These are phyloP conservation scores for Pulveroboletus sp. DNA, from an alignment of 768 basidiomycete species.

Conservation along the genomic window DNA sequence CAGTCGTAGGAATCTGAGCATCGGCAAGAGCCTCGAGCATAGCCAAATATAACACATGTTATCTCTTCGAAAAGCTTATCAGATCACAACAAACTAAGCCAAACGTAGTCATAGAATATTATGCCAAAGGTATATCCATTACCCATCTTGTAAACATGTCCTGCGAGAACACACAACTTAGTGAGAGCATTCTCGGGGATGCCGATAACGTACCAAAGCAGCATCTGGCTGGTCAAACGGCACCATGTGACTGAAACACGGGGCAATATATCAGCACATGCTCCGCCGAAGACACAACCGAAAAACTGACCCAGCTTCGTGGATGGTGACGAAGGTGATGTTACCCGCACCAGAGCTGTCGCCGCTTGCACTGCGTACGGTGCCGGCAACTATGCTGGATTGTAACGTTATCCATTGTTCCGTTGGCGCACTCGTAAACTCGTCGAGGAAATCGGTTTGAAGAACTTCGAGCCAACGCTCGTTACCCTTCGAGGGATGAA, in stretches of 20 bases:
- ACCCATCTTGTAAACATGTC: constrained; percentile 62
- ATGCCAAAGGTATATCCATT: constrained; percentile 43
- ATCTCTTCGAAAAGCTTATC: background rate
- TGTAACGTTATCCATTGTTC: constrained; percentile 53
- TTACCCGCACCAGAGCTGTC: constrained; percentile 69
- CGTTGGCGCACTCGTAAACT: constrained; percentile 48
- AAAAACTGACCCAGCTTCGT: constrained; percentile 69
- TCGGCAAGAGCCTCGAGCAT: background rate
- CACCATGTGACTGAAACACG: constrained; percentile 69
- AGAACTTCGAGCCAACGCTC: constrained; percentile 69
- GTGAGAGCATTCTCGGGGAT: background rate
- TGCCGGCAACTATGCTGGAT: constrained; percentile 56
- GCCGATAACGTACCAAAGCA: constrained; percentile 51
- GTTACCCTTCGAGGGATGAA: constrained; percentile 50
- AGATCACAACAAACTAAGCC: background rate
- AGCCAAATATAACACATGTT: background rate
- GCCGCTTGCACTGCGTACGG: constrained; percentile 66
- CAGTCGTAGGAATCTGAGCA: background rate
- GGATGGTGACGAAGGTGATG: constrained; percentile 72
- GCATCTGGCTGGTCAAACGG: constrained; percentile 88
- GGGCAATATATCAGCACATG: constrained; percentile 3
- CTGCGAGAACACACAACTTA: constrained; percentile 27
- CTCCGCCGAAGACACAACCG: background rate
- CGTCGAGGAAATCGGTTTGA: constrained; percentile 54
- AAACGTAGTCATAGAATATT: background rate